Conservation (phyloP, 75 land plant species). For the Selaginella moellendorffii region DNA sequence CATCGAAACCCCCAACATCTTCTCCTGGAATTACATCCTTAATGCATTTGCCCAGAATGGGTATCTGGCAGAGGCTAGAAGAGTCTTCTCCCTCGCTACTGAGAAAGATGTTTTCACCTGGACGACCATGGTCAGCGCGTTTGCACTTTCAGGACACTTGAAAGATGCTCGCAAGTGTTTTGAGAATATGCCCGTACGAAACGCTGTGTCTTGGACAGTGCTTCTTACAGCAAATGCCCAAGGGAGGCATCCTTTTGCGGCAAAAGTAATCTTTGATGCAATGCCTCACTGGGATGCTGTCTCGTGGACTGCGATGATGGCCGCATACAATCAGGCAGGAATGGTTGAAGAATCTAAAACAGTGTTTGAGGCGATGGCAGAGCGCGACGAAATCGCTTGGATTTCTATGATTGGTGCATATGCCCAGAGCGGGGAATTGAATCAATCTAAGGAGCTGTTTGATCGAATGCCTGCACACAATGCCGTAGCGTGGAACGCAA, state of each 20-base stretch:
- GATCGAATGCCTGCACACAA: neutral
- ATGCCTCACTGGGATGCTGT: conserved; percentile 1
- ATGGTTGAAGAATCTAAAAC: neutral
- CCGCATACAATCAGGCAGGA: neutral
- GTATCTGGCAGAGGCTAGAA: neutral
- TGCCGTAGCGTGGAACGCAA: neutral
- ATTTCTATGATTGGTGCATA: neutral
- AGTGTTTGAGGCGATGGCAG: neutral
- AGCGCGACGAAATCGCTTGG: neutral
- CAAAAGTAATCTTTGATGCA: neutral
- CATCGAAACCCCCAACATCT: neutral
- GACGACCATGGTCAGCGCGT: neutral
- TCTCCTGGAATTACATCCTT: neutral
- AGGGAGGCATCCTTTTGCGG: neutral
- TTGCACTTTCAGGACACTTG: neutral
- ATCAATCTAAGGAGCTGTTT: neutral
- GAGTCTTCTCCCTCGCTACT: neutral
- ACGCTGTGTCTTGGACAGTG: neutral
- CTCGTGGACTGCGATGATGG: conserved; percentile 1
- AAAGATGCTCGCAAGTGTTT: neutral
- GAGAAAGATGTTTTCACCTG: neutral
- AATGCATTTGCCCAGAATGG: conserved; percentile 5
- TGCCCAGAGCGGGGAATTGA: neutral
- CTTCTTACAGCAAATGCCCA: conserved; percentile 1
- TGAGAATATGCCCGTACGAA: conserved; percentile 2